Evolutionary conservation across 441 rosid genomes (phyloP), one percentile per base, ranked within the genome.

Genomic region (Bocquillonia castaneifolia): DNA sequence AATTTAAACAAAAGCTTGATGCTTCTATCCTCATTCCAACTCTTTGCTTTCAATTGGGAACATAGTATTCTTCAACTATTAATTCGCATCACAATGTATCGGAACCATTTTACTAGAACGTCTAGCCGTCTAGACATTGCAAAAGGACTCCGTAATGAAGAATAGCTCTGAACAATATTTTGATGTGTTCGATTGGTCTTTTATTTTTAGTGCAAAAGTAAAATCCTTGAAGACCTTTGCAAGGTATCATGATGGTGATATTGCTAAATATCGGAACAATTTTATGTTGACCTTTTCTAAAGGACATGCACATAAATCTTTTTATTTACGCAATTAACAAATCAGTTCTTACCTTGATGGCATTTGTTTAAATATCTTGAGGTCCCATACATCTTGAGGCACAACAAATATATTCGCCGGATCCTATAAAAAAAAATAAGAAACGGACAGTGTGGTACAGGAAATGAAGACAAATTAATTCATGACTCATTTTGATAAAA

Each of bases 321-420:
- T 44, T 54, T 23, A 50, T 22, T 63, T 34, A 47, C 65, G 74
- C 63, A 52, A 25, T 64, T 50, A 66, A 62, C 54, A 42, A 70
- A 69, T 65, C 47, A 40, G 63, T 53, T 68, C 96, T 90, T 84
- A 92, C 99, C 71, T 58, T 53, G 99, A 92, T 53, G 87, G 88
- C 63, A 68, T 80, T 77, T 77, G 86, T 75, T 88, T 91, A 77
- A 90, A 90, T 70, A 90, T 72, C 66, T 77, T 84, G 72, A 90
- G 94, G 79, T 88, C 97, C 99, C 98, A 94, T 26, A 88, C 78
- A 80, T 94, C 99, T 78, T 86, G 94, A 71, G 94, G 92, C 74
- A 94, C 84, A 52, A 76, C 59, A 76, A 73, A 87, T 53, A 77
- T 50, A 69, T 74, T 85, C 63, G 74, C 66, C 65, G 77, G 65